phyloP scores from a whole-genome alignment of 371 early-diverging fungal genomes.

The Lichtheimia hyalospora region DNA sequence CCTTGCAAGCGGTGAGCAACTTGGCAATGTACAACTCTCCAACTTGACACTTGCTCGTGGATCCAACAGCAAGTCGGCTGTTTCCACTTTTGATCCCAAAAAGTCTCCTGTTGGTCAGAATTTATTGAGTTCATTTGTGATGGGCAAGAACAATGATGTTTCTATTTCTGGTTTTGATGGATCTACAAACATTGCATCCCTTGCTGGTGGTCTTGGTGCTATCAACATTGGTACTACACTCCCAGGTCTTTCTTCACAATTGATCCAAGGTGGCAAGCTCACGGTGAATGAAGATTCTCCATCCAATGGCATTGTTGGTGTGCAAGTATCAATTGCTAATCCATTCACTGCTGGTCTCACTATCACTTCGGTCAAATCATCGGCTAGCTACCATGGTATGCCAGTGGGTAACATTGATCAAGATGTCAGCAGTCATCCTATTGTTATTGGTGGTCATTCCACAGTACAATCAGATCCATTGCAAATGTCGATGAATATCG shows the following conservation, averaged over 20 bases:
- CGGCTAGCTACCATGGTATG: slow-evolving; percentile 45
- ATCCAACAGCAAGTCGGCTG: slow-evolving; percentile 38
- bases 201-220: slow-evolving; percentile 43
- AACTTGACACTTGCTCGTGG: slow-evolving; percentile 48
- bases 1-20: slow-evolving; percentile 29
- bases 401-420: slow-evolving; percentile 52
- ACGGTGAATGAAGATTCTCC: slow-evolving; percentile 42
- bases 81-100: slow-evolving; percentile 48
- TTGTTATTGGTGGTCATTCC: slow-evolving; percentile 31
- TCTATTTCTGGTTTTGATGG: slow-evolving; percentile 41
- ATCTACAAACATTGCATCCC: slow-evolving; percentile 47
- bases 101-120: slow-evolving; percentile 44
- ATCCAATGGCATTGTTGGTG: slow-evolving; percentile 39
- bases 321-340: slow-evolving; percentile 50
- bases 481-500: slow-evolving; percentile 38
- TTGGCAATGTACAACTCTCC: slow-evolving; percentile 50
- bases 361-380: slow-evolving; percentile 45
- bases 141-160: slow-evolving; percentile 49
- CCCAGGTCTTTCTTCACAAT: slow-evolving; percentile 44
- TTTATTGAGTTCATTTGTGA: slow-evolving; percentile 50
- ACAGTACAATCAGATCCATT: slow-evolving; percentile 33
- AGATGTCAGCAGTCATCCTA: slow-evolving; percentile 37
- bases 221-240: slow-evolving; percentile 43
- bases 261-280: slow-evolving; percentile 46
- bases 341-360: slow-evolving; percentile 53